Evolutionary conservation across 805 yeast genomes (phyloP).

Genomic region (Hanseniaspora lachancei): DNA sequence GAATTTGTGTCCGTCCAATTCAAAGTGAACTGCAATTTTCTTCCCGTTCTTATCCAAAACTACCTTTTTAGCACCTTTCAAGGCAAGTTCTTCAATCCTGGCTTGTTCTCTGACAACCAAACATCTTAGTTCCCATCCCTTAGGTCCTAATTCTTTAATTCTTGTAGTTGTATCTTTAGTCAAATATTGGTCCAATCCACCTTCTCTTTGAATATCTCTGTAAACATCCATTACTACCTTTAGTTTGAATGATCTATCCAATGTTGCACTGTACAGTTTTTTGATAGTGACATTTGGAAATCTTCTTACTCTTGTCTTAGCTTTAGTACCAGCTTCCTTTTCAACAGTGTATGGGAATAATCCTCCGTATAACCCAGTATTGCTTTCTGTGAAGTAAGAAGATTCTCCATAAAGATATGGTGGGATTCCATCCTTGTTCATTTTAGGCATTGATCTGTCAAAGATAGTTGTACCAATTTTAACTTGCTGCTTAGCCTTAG

Average conservation of each 20-base stretch:
- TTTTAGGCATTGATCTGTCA: slow-evolving; percentile 3
- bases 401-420: slow-evolving; percentile 73
- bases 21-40: slow-evolving; percentile 19
- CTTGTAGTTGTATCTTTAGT: slow-evolving; percentile 80
- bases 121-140: slow-evolving; percentile 84
- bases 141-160: slow-evolving; percentile 80
- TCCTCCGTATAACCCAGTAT: slow-evolving; percentile 85
- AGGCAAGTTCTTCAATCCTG: slow-evolving; percentile 26
- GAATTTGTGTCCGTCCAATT: slow-evolving; percentile 11
- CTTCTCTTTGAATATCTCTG: slow-evolving; percentile 79
- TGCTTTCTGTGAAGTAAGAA: slow-evolving; percentile 63
- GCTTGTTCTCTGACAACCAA: slow-evolving; percentile 37
- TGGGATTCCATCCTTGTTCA: slow-evolving; percentile 28
- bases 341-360: slow-evolving; percentile 65
- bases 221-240: slow-evolving; percentile 69
- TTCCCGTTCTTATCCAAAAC: slow-evolving; percentile 23
- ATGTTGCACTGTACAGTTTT: slow-evolving; percentile 71
- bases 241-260: slow-evolving; percentile 43
- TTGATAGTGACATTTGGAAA: slow-evolving; percentile 68
- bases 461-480: slow-evolving; percentile 3
- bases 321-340: slow-evolving; percentile 59
- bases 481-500: not conserved
- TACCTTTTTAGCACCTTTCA: slow-evolving; percentile 28
- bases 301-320: slow-evolving; percentile 67
- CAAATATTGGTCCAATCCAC: slow-evolving; percentile 84